A percentile compares a stretch with the other conserved stretches of the same genome.
Evolutionary conservation across 179 eudicot species (phyloP).

Genomic region (Actinidia polygama): DNA sequence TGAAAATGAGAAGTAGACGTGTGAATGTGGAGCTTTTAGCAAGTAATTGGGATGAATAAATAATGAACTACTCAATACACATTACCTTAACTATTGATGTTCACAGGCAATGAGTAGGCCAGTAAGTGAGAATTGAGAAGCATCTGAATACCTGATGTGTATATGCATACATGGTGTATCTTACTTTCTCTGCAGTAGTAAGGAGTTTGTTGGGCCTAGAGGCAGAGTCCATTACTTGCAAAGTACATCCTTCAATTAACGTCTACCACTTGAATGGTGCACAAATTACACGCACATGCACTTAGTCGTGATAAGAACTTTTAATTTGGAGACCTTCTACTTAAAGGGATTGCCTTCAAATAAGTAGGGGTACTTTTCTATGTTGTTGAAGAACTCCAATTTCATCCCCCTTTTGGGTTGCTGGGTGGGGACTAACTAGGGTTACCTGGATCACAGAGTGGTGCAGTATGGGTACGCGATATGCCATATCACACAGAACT

Average conservation of each 20-base stretch:
- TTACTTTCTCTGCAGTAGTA: conserved; percentile 1
- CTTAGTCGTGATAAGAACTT: background rate
- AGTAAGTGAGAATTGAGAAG: conserved; percentile 6
- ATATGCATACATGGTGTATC: background rate
- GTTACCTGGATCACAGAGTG: too few relatives aligned
- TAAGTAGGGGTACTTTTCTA: background rate
- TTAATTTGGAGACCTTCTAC: background rate
- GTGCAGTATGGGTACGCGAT: too few relatives aligned
- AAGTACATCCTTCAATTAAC: background rate
- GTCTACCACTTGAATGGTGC: background rate
- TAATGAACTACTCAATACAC: background rate
- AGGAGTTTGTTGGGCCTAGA: background rate
- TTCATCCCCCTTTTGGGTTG: too few relatives aligned
- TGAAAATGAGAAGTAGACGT: background rate
- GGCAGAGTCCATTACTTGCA: conserved; percentile 7
- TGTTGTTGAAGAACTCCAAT: too few relatives aligned
- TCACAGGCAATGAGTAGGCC: background rate
- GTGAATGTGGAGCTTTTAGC: background rate
- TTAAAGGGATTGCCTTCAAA: conserved; percentile 11
- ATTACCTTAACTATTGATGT: background rate
- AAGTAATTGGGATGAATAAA: background rate
- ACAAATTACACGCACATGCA: background rate
- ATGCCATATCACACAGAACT: too few relatives aligned
- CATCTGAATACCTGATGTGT: background rate
- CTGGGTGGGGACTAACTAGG: too few relatives aligned